Conservation (phyloP, 1,139 yeast genomes). For the Kodamaea plutei region DNA sequence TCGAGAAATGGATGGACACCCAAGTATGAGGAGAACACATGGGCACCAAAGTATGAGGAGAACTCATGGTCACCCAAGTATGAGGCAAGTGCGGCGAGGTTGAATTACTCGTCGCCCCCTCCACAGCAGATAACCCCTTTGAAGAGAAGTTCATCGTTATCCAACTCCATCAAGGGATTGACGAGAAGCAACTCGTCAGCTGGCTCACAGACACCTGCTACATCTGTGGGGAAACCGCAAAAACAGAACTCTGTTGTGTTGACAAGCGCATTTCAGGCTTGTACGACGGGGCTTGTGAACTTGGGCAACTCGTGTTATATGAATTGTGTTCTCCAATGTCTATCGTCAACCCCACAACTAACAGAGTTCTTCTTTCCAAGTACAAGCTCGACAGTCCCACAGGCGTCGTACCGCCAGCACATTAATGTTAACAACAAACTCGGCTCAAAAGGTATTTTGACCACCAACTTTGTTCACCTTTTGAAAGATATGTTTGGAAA, state of each 20-base stretch:
- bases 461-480: conserved; percentile 66
- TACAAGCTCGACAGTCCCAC: conserved; percentile 7
- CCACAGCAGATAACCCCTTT: conserved; percentile 12
- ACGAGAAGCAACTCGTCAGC: conserved; percentile 1
- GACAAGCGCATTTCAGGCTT: conserved; percentile 22
- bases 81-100: too few species aligned
- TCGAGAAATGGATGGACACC: background rate
- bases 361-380: conserved; percentile 40
- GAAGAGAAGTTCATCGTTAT: conserved; percentile 5
- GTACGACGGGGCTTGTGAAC: conserved; percentile 63
- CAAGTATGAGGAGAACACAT: background rate
- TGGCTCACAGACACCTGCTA: conserved; percentile 1
- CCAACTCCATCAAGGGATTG: conserved; percentile 6
- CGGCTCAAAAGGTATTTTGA: conserved; percentile 81
- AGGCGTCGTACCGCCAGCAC: conserved; percentile 55
- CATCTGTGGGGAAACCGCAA: conserved; percentile 2
- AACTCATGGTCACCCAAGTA: too few species aligned
- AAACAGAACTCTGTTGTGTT: background rate
- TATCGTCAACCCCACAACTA: conserved; percentile 46
- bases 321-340: conserved; percentile 87
- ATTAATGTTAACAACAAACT: conserved; percentile 71
- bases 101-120: conserved; percentile 8
- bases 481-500: conserved; percentile 56
- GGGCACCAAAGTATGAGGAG: conserved; percentile 2
- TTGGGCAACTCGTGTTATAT: conserved; percentile 92